Conservation (phyloP, 73 alveolate genomes). For the Paraurostyla sp. region DNA sequence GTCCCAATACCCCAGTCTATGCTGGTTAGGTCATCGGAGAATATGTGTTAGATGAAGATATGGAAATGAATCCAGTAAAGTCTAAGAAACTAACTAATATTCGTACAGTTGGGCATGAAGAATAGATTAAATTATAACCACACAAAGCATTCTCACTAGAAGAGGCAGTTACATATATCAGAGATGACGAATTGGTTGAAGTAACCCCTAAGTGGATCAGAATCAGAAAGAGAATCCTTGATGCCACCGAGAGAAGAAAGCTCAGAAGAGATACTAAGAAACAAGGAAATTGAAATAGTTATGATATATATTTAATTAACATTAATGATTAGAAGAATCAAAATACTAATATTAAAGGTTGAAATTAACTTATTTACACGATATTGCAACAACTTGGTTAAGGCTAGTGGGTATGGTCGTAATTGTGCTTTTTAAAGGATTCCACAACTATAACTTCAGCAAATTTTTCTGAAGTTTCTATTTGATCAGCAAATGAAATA, state of each 20-base stretch:
- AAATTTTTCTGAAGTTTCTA: no score
- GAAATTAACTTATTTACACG: no score
- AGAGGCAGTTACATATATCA: slow-evolving; percentile 86
- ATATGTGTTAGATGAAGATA: slow-evolving; percentile 81
- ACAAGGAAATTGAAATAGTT: no score
- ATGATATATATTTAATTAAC: no score
- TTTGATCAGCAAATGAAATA: no score
- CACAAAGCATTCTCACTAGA: slow-evolving; percentile 75
- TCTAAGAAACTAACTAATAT: slow-evolving; percentile 85
- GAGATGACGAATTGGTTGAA: slow-evolving; percentile 90
- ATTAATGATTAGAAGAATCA: no score
- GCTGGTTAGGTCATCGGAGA: slow-evolving; percentile 93
- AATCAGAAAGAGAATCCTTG: slow-evolving; percentile 85
- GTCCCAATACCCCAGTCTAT: slow-evolving; percentile 80
- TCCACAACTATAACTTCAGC: no score
- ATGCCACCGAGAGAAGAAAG: slow-evolving; percentile 76
- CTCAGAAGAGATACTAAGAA: slow-evolving; percentile 72
- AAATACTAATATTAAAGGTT: no score
- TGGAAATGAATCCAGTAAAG: slow-evolving; percentile 88
- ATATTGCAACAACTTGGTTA: no score
- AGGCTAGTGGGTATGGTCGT: no score
- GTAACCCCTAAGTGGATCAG: slow-evolving; percentile 92
- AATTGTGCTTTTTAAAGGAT: no score
- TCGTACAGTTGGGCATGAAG: slow-evolving; percentile 82
- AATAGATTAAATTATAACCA: slow-evolving; percentile 78